Evolutionary conservation across 2,329 filamentous ascomycete species (phyloP), one percentile per base, ranked within the genome.

Genomic region (Microcyclosporella mali): DNA sequence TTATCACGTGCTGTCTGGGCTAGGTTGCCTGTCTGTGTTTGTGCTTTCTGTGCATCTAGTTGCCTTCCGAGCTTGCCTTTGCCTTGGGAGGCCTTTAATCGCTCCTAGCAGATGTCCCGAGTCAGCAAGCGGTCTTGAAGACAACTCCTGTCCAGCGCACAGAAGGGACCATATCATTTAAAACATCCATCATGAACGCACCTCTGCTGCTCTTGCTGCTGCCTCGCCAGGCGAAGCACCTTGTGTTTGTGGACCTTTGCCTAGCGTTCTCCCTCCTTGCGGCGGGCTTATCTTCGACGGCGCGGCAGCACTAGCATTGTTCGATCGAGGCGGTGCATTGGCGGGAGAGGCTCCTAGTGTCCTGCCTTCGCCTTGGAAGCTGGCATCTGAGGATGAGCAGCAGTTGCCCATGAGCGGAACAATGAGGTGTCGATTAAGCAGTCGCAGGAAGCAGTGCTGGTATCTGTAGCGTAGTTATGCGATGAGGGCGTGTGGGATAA

Each of bases 151-250:
- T 25, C 9, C 21, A 25, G 4, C 21, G 9, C 21, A 25, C 21
- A 9, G 4, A 25, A n/a, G n/a, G 21, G 21, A 25, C 9, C 9
- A 9, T 25, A 9, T 25, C 21, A 6, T 25, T 9, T 9, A 6
- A 36, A 3, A 16, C 7, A 4, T 25, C 21, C 21, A 6, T 25
- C 21, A 25, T 25, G 21, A 28, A 70, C 79, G 61, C 65, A 94
- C 88, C 81, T 94, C 85, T 47, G 89, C 89, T 40, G 88, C 89
- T 52, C 79, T 77, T 0, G 87, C 88, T 3, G 89, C 89, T 47
- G 80, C 85, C 42, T 72, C 74, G 45, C 82, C 75, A 27, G 87
- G 82, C 61, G 61, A 47, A 11, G 60, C 59, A n/a, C 62, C 59
- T 11, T 43, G 33, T 10, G 38, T 51, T 33, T 33, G 46, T 38